Evolutionary conservation across 1,284 basidiomycete species (phyloP).

Genomic region (Polyporus tsugae): DNA sequence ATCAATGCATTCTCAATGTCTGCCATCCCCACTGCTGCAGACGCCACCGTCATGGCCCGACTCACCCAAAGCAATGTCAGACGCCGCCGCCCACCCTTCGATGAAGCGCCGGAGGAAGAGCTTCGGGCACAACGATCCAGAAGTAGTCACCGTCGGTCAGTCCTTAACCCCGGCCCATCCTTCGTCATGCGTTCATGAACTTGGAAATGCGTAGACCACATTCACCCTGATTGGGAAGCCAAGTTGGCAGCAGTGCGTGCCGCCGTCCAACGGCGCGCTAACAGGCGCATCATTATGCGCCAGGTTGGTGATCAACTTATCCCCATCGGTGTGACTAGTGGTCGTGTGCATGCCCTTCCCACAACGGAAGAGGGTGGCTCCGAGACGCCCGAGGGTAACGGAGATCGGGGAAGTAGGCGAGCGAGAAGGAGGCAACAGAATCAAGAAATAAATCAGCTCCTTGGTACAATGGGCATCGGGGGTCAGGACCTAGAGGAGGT

Average conservation of each 20-base stretch:
- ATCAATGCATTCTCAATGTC: neutral
- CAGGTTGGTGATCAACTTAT: constrained; percentile 97
- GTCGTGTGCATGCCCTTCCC: constrained; percentile 74
- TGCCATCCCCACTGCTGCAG: constrained; percentile 28
- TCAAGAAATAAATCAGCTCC: constrained; percentile 60
- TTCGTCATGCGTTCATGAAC: constrained; percentile 12
- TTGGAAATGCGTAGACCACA: constrained; percentile 70
- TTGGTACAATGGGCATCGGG: constrained; percentile 72
- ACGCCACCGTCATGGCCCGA: constrained; percentile 58
- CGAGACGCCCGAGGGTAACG: constrained; percentile 50
- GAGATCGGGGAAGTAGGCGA: constrained; percentile 56
- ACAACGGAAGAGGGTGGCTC: constrained; percentile 57
- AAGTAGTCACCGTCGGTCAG: constrained; percentile 91
- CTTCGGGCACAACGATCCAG: constrained; percentile 77
- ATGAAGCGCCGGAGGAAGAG: constrained; percentile 83
- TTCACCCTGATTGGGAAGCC: constrained; percentile 94
- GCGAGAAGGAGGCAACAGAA: constrained; percentile 65
- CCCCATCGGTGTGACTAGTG: constrained; percentile 93
- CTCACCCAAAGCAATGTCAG: constrained; percentile 50
- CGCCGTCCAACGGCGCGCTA: constrained; percentile 88
- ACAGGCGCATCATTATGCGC: constrained; percentile 97
- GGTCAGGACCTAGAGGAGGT: constrained; percentile 93
- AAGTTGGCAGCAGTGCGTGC: constrained; percentile 91
- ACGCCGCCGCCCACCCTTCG: constrained; percentile 49
- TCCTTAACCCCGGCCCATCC: constrained; percentile 19